phyloP scores from a whole-genome alignment of 345 rosid genomes.

The Pistacia atlantica region DNA sequence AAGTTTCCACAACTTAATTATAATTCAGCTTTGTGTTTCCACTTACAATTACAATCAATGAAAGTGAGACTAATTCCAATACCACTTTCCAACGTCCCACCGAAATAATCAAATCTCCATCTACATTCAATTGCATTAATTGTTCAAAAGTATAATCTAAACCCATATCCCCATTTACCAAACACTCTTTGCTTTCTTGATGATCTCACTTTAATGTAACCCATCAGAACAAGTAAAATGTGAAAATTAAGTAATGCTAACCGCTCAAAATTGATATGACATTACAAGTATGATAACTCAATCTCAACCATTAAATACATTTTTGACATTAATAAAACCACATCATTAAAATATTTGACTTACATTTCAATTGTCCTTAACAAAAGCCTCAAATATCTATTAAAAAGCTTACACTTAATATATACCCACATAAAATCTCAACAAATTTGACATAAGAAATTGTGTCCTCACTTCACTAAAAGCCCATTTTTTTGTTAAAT shows the following conservation, averaged over 20 bases:
- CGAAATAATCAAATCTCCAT: background rate
- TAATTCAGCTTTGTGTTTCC: background rate
- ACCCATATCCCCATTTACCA: background rate
- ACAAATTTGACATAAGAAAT: background rate
- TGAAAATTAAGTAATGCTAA: background rate
- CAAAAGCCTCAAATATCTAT: too few relatives aligned
- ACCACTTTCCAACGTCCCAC: background rate
- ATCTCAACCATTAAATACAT: background rate
- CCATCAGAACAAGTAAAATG: conserved; percentile 7
- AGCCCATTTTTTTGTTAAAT: too few relatives aligned
- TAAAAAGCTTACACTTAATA: too few relatives aligned
- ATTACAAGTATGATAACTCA: too few relatives aligned
- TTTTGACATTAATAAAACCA: background rate
- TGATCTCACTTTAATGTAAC: background rate
- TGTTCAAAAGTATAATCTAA: too few relatives aligned
- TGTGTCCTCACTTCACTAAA: too few relatives aligned
- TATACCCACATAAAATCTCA: too few relatives aligned
- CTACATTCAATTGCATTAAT: background rate
- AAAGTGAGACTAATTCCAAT: background rate
- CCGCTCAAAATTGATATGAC: too few relatives aligned
- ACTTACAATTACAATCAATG: background rate
- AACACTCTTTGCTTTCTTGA: background rate
- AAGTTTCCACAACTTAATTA: too few relatives aligned
- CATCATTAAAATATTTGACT: background rate
- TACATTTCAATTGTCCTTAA: background rate